Evolutionary conservation across 169 alveolate species (phyloP).

Genomic region (Eimeria tenella): DNA sequence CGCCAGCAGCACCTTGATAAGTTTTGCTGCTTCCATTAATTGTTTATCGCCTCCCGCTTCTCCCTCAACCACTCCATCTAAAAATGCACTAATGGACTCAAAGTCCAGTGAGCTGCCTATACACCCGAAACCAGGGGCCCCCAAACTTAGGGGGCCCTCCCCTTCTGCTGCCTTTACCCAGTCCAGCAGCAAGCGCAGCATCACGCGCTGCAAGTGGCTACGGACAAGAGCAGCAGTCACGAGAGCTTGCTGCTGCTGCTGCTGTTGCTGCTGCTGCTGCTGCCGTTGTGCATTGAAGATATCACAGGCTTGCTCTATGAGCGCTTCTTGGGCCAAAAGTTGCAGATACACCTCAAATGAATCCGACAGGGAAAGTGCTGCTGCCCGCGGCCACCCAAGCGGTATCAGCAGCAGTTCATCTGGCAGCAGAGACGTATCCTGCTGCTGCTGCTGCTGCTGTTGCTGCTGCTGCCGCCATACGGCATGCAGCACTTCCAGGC

Average conservation of each 20-base stretch:
- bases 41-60: not conserved
- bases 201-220: slow-evolving; percentile 30
- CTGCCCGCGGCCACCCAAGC: not conserved
- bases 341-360: slow-evolving; percentile 26
- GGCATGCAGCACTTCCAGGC: slow-evolving; percentile 70
- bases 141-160: not conserved
- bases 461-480: slow-evolving; percentile 34
- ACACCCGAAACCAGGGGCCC: not conserved
- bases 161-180: slow-evolving; percentile 57
- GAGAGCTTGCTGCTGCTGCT: not conserved
- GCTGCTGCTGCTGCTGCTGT: slow-evolving; percentile 63
- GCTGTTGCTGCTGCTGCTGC: slow-evolving; percentile 53
- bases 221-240: not conserved
- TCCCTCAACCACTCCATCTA: not conserved
- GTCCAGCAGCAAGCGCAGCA: slow-evolving; percentile 64
- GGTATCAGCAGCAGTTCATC: slow-evolving; percentile 1
- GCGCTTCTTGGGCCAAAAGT: slow-evolving; percentile 33
- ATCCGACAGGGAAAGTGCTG: not conserved
- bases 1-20: slow-evolving; percentile 20
- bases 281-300: slow-evolving; percentile 45
- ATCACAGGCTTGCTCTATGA: slow-evolving; percentile 32
- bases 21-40: slow-evolving; percentile 21
- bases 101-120: not conserved
- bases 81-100: not conserved
- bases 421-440: not conserved